A percentile compares a stretch with the other conserved stretches of the same genome.
These are phyloP conservation scores for Rhizopogon vesiculosus DNA, from an alignment of 768 basidiomycete genomes.

Conservation along the genomic window DNA sequence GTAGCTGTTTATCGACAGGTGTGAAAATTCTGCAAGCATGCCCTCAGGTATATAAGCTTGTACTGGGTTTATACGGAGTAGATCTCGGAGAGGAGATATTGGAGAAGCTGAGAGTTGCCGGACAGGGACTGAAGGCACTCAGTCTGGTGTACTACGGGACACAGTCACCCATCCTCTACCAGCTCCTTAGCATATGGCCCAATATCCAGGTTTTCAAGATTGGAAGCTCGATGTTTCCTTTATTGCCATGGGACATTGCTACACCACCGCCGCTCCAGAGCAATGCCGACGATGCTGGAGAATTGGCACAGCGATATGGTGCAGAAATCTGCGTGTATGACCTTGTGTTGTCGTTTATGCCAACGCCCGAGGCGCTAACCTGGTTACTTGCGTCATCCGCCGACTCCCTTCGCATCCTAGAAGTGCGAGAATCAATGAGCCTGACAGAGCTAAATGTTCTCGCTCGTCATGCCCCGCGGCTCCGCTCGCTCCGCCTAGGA, in stretches of 20 bases:
- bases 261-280: conserved; percentile 8
- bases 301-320: conserved; percentile 1
- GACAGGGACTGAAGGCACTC: conserved; percentile 27
- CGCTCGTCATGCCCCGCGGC: conserved; percentile 20
- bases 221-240: conserved; percentile 29
- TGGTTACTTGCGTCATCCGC: conserved; percentile 37
- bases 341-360: conserved; percentile 32
- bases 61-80: conserved; percentile 16
- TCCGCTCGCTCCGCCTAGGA: conserved; percentile 40
- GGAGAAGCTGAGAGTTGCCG: conserved; percentile 15
- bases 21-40: conserved; percentile 20
- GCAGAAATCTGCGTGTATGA: conserved; percentile 32
- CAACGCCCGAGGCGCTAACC: conserved; percentile 19
- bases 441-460: conserved; percentile 19
- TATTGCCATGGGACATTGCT: conserved; percentile 24
- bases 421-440: conserved; percentile 29
- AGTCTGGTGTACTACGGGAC: conserved; percentile 29
- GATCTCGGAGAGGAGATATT: conserved; percentile 21
- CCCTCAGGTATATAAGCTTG: conserved; percentile 30
- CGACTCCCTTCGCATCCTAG: conserved; percentile 33
- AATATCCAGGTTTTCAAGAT: conserved; percentile 33
- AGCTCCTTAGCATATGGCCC: conserved; percentile 36
- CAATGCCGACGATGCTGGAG: not conserved
- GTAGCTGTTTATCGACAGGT: conserved; percentile 1
- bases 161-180: conserved; percentile 40